phyloP scores from a whole-genome alignment of 2,329 filamentous ascomycete genomes.

The Colletotrichum cordylinicola region DNA sequence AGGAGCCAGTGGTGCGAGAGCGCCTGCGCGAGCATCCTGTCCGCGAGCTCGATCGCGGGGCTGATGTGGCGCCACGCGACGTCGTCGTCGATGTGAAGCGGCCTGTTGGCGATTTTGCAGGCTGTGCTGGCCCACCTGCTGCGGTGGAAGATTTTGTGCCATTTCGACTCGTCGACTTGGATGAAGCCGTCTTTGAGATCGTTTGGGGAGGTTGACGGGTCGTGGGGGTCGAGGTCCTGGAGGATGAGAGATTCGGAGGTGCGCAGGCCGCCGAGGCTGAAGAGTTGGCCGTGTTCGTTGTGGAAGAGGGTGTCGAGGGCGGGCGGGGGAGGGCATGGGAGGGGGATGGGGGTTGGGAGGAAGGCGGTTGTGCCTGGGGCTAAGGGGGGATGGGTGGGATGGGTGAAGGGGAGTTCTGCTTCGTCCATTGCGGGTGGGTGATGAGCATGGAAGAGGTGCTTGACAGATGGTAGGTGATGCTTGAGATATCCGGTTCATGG shows the following conservation, averaged over 20 bases:
- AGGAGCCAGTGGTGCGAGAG: neutral
- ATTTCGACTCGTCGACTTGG: neutral
- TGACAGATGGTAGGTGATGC: neutral
- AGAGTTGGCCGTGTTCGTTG: neutral
- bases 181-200: neutral
- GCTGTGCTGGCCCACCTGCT: neutral
- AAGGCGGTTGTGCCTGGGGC: neutral
- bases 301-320: neutral
- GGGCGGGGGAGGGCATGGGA: neutral
- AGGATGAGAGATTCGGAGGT: neutral
- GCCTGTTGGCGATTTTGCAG: neutral
- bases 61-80: neutral
- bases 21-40: neutral
- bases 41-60: neutral
- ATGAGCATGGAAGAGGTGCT: no score
- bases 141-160: neutral
- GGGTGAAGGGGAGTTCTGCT: neutral
- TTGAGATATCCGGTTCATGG: neutral
- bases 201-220: no score
- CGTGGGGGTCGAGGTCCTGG: neutral
- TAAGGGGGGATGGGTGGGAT: neutral
- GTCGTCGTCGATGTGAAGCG: neutral
- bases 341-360: neutral
- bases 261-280: neutral
- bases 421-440: neutral